phyloP scores from a whole-genome alignment of 192 early-diverging fungal genomes.

The Podila horticola region DNA sequence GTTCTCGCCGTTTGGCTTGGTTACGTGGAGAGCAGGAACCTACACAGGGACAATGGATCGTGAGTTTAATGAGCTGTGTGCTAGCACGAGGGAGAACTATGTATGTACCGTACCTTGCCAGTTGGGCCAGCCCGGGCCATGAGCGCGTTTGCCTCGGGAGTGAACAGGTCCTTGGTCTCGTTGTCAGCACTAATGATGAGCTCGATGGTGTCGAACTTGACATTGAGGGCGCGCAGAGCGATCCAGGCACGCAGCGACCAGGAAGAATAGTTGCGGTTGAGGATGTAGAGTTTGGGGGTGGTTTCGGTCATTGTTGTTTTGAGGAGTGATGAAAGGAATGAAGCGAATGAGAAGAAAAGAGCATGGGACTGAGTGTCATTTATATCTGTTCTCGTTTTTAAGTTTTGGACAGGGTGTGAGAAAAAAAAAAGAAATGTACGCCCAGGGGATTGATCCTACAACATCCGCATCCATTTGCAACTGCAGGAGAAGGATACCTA shows the following conservation, averaged over 20 bases:
- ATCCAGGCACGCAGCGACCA: slow-evolving; percentile 54
- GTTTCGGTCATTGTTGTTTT: background rate
- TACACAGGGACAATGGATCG: too few relatives aligned
- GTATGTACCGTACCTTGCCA: slow-evolving; percentile 17
- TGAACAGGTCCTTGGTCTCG: slow-evolving; percentile 15
- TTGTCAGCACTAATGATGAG: slow-evolving; percentile 3
- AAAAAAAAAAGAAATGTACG: too few relatives aligned
- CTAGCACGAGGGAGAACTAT: too few relatives aligned
- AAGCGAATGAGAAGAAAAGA: background rate
- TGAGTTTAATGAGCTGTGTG: too few relatives aligned
- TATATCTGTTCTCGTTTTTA: too few relatives aligned
- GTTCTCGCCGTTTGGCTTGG: slow-evolving; percentile 16
- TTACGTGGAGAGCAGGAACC: slow-evolving; percentile 35
- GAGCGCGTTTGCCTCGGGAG: slow-evolving; percentile 15
- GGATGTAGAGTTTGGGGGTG: background rate
- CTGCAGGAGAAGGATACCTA: too few relatives aligned
- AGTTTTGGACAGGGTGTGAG: too few relatives aligned
- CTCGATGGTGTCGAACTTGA: slow-evolving; percentile 25
- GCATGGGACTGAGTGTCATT: background rate
- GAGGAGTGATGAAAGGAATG: slow-evolving; percentile 1
- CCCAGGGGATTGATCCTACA: too few relatives aligned
- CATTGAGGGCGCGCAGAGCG: slow-evolving; percentile 17
- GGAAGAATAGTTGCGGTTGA: slow-evolving; percentile 35
- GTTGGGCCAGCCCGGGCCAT: slow-evolving; percentile 47
- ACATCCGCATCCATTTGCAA: too few relatives aligned